Evolutionary conservation across 441 rosid genomes (phyloP), one percentile per base, ranked within the genome.

Genomic region (Jatropha podagrica): DNA sequence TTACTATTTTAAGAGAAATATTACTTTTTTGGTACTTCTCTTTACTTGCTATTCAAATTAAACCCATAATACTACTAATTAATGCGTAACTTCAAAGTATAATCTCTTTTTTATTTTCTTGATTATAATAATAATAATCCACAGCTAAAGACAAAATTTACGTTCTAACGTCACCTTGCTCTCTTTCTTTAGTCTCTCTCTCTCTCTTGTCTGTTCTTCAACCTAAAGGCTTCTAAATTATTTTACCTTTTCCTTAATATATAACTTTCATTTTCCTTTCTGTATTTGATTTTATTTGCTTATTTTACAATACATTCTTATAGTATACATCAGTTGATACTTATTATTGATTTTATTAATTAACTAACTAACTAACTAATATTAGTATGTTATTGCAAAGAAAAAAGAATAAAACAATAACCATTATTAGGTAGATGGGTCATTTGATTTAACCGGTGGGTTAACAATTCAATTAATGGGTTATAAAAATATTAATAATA

Each of bases 81-180:
- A 72, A 77, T 80, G 90, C 85, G 86, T 87, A 75, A 72, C 89
- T 89, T 89, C 83, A 77, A 85, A 87, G 86, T 68, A 71, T 41
- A 77, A 58, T 77, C 67, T 63, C n/a, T 52, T 73, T 62, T 54
- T 54, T 62, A 26, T 40, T 41, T 65, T 44, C 38, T 69, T 40
- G 32, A n/a, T 5, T 49, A 56, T 70, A 55, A 73, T 65, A 55
- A 73, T 65, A 55, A 68, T 67, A 71, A 71, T 82, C 83, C 88
- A 77, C 80, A 83, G 80, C 84, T 69, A 74, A 52, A 81, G 79
- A 77, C 81, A 81, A 86, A 76, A 79, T 77, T 80, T 84, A 85
- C 87, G 81, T 76, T 68, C 59, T 56, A 82, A 81, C 86, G 60
- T 81, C 76, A 72, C 68, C 73, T 68, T 55, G 41, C 6, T 9